A percentile compares a stretch with the other conserved stretches of the same genome.
Conservation (phyloP, 495 filamentous ascomycete genomes). For the Aspergillus wentii region DNA sequence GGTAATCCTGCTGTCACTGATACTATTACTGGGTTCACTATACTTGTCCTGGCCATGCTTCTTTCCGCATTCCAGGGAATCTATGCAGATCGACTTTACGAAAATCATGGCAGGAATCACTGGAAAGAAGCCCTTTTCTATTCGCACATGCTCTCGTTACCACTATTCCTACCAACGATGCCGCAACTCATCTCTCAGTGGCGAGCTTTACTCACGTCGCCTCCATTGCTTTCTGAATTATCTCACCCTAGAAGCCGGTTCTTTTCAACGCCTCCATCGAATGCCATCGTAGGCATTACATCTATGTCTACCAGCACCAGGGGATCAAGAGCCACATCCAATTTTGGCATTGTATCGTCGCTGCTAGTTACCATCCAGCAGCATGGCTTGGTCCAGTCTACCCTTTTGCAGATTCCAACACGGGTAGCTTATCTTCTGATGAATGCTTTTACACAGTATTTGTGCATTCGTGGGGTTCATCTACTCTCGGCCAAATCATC, state of each 20-base stretch:
- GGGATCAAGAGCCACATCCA: not conserved
- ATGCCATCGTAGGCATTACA: not conserved
- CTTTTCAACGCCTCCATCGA: not conserved
- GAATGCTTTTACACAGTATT: slow-evolving; percentile 89
- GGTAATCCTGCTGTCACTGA: slow-evolving; percentile 11
- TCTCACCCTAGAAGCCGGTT: not conserved
- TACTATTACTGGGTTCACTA: slow-evolving; percentile 72
- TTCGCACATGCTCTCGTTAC: slow-evolving; percentile 73
- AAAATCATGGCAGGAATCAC: slow-evolving; percentile 69
- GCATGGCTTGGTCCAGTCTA: slow-evolving; percentile 6
- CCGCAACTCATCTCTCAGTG: slow-evolving; percentile 45
- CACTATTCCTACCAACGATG: slow-evolving; percentile 51
- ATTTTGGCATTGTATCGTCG: not conserved
- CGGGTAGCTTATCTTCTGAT: slow-evolving; percentile 66
- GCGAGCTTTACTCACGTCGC: slow-evolving; percentile 40
- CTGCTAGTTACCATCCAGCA: slow-evolving; percentile 4
- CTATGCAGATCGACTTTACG: slow-evolving; percentile 88
- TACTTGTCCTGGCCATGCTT: slow-evolving; percentile 85
- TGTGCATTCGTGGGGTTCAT: slow-evolving; percentile 93
- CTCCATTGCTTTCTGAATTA: slow-evolving; percentile 28
- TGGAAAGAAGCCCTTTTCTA: slow-evolving; percentile 98
- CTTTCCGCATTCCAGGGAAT: slow-evolving; percentile 92
- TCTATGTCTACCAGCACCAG: slow-evolving; percentile 3
- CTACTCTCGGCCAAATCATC: slow-evolving; percentile 78
- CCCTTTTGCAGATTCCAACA: slow-evolving; percentile 52